phyloP scores from a whole-genome alignment of 345 rosid genomes.

The Syzygium grande region DNA sequence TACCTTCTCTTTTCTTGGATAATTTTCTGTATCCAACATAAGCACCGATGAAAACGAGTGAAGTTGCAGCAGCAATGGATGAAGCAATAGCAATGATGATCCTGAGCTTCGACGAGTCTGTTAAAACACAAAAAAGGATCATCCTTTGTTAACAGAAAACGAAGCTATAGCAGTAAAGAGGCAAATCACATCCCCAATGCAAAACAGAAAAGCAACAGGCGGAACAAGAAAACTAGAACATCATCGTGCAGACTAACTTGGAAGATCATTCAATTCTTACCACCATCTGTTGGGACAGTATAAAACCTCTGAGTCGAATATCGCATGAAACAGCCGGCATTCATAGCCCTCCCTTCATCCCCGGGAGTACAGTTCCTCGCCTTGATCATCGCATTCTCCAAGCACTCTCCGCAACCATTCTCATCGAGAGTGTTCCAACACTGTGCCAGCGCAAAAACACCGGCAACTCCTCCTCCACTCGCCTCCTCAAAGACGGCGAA shows the following conservation, averaged over 20 bases:
- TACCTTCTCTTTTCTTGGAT: constrained; percentile 4
- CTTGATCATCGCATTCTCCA: constrained; percentile 7
- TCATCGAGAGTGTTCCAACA: constrained; percentile 20
- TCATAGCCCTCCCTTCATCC: constrained; percentile 18
- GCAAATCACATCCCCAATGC: no score
- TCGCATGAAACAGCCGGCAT: constrained; percentile 24
- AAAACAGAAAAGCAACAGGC: background rate
- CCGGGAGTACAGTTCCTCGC: constrained; percentile 7
- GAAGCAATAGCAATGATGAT: background rate
- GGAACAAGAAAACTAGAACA: background rate
- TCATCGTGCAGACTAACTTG: background rate
- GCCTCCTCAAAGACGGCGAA: background rate
- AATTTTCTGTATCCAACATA: constrained; percentile 1
- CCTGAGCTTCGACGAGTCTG: background rate
- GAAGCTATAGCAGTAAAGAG: background rate
- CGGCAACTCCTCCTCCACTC: background rate
- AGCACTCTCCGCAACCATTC: constrained; percentile 11
- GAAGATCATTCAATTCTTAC: background rate
- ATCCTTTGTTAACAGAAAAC: background rate
- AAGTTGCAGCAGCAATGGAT: background rate
- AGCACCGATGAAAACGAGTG: background rate
- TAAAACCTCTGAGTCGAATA: constrained; percentile 9
- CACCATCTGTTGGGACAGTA: background rate
- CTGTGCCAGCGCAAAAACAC: constrained; percentile 20
- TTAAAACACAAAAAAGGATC: background rate